Evolutionary conservation across 495 filamentous ascomycete species (phyloP).

Genomic region (Durotheca rogersii): DNA sequence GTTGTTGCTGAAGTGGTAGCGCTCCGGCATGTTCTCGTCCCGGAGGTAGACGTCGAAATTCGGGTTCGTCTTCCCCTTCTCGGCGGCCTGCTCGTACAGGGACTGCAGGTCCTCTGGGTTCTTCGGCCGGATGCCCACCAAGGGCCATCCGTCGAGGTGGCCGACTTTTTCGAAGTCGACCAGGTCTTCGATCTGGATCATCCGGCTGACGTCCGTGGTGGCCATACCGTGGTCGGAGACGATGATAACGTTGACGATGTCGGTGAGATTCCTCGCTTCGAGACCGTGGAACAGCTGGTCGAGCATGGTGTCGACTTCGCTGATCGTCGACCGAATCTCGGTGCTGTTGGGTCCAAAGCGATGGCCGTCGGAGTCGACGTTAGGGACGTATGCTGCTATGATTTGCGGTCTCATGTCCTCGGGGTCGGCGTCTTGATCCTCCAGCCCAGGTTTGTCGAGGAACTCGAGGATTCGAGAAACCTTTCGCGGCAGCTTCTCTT

Average conservation of each 20-base stretch:
- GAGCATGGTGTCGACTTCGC: slow-evolving; percentile 75
- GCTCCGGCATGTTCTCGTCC: slow-evolving; percentile 78
- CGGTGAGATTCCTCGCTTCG: slow-evolving; percentile 76
- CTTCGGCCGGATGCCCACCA: slow-evolving; percentile 82
- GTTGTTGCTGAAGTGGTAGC: slow-evolving; percentile 84
- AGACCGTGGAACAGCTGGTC: slow-evolving; percentile 72
- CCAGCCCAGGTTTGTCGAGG: slow-evolving; percentile 74
- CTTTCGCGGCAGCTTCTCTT: slow-evolving; percentile 71
- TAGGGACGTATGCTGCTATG: slow-evolving; percentile 91
- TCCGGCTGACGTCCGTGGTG: slow-evolving; percentile 74
- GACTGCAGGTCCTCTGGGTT: slow-evolving; percentile 57
- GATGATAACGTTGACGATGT: slow-evolving; percentile 93
- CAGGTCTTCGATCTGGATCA: slow-evolving; percentile 91
- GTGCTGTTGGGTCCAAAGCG: slow-evolving; percentile 91
- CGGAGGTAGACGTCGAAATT: slow-evolving; percentile 81
- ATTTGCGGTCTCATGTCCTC: slow-evolving; percentile 69
- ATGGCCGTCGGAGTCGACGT: slow-evolving; percentile 85
- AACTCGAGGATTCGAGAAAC: slow-evolving; percentile 73
- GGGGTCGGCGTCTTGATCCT: slow-evolving; percentile 42
- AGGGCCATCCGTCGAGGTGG: slow-evolving; percentile 92
- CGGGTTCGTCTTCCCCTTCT: slow-evolving; percentile 55
- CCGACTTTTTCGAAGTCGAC: slow-evolving; percentile 72
- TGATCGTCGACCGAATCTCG: slow-evolving; percentile 74
- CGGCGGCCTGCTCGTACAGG: slow-evolving; percentile 51
- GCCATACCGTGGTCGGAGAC: slow-evolving; percentile 99